A percentile compares a stretch with the other conserved stretches of the same genome.
phyloP scores from a whole-genome alignment of 441 rosid species.

The Gossypium trilobum region DNA sequence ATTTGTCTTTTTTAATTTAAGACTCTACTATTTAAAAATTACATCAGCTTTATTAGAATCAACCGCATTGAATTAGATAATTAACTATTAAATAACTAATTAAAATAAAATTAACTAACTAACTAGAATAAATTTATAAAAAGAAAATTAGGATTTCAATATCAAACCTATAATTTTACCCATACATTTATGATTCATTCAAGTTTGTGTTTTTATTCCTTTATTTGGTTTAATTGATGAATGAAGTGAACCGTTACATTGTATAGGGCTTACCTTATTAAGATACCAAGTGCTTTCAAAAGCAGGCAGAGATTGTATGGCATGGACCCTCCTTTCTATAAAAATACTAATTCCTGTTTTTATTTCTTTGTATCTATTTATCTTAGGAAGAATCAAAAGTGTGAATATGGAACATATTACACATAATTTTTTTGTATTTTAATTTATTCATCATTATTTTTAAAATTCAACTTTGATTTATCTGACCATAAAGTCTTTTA shows the following conservation, averaged over 20 bases:
- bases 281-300: not conserved
- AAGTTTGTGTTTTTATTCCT: not conserved
- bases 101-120: too few species aligned
- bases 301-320: not conserved
- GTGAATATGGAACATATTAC: not conserved
- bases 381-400: slow-evolving; percentile 1
- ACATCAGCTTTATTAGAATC: too few species aligned
- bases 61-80: too few species aligned
- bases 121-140: too few species aligned
- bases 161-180: not conserved
- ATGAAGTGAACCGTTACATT: not conserved
- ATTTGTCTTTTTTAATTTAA: too few species aligned
- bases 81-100: too few species aligned
- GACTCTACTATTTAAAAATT: too few species aligned
- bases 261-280: not conserved
- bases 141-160: too few species aligned
- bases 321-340: not conserved
- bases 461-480: not conserved
- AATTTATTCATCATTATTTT: not conserved
- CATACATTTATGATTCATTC: not conserved
- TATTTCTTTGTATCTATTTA: not conserved
- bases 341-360: not conserved
- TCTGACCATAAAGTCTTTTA: too few species aligned
- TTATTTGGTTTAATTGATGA: not conserved
- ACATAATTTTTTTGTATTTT: not conserved